Conservation (phyloP, 805 yeast genomes). For the Lipomyces spencermartinsiae region DNA sequence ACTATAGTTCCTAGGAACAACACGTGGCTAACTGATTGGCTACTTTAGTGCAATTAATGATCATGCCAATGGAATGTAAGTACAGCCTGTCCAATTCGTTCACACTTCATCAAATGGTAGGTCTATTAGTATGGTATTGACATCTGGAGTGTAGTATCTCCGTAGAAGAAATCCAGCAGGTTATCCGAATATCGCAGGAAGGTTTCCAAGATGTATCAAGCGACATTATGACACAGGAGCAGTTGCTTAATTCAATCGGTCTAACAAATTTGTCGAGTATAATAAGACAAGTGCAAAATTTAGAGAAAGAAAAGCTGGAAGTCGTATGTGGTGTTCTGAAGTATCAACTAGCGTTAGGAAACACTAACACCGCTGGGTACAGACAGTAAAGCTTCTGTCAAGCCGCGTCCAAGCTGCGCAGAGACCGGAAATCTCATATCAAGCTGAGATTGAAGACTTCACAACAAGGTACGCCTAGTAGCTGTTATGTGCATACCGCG, state of each 20-base stretch:
- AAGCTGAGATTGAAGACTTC: slow-evolving; percentile 22
- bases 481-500: neutral
- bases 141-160: slow-evolving; percentile 23
- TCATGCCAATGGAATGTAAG: slow-evolving; percentile 32
- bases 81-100: neutral
- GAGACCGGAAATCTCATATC: slow-evolving; percentile 25
- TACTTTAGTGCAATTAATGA: slow-evolving; percentile 31
- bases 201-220: slow-evolving; percentile 36
- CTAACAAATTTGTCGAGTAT: slow-evolving; percentile 16
- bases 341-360: neutral
- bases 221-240: slow-evolving; percentile 31
- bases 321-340: slow-evolving; percentile 8
- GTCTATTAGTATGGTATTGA: neutral
- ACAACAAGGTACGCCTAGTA: slow-evolving; percentile 1
- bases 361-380: neutral
- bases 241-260: slow-evolving; percentile 9
- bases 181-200: slow-evolving; percentile 36
- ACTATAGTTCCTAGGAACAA: neutral
- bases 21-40: neutral
- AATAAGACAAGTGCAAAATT: slow-evolving; percentile 29
- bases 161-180: slow-evolving; percentile 28
- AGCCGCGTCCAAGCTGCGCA: slow-evolving; percentile 17
- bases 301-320: slow-evolving; percentile 32
- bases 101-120: neutral
- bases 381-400: slow-evolving; percentile 23